Conservation (phyloP, 2,329 filamentous ascomycete genomes). For the Fonsecaea pugnacius region DNA sequence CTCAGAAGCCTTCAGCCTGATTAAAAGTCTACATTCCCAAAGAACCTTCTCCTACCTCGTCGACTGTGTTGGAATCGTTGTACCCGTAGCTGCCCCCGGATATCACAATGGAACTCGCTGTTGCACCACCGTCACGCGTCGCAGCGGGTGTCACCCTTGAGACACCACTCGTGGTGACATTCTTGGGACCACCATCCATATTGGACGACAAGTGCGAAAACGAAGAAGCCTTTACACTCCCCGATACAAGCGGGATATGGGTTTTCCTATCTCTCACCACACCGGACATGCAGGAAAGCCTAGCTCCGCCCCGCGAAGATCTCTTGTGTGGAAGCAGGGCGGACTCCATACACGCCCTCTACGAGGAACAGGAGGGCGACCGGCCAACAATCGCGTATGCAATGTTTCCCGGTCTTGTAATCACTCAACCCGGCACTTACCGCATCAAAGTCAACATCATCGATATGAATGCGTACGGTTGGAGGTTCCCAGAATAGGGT, state of each 20-base stretch:
- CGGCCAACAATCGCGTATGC: slow-evolving; percentile 32
- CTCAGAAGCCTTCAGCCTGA: neutral
- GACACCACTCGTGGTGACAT: slow-evolving; percentile 31
- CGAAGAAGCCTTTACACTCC: slow-evolving; percentile 6
- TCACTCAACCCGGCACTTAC: slow-evolving; percentile 34
- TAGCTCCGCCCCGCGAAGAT: slow-evolving; percentile 31
- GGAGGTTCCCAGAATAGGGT: neutral
- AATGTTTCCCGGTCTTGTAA: slow-evolving; percentile 32
- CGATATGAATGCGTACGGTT: slow-evolving; percentile 36
- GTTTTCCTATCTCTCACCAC: slow-evolving; percentile 34
- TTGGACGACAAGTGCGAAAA: slow-evolving; percentile 11
- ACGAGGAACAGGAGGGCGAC: slow-evolving; percentile 24
- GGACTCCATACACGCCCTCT: slow-evolving; percentile 34
- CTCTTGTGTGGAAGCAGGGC: slow-evolving; percentile 34
- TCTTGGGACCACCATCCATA: slow-evolving; percentile 8
- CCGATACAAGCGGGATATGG: slow-evolving; percentile 33
- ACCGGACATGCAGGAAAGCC: slow-evolving; percentile 27
- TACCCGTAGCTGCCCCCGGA: neutral
- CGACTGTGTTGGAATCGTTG: neutral
- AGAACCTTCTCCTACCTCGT: neutral
- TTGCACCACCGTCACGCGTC: slow-evolving; percentile 29
- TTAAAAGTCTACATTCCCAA: neutral
- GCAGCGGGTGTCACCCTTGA: slow-evolving; percentile 26
- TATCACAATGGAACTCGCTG: slow-evolving; percentile 29
- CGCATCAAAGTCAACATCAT: slow-evolving; percentile 34